phyloP scores from a whole-genome alignment of 208 protist genomes.

The Wallacemonas sp. region DNA sequence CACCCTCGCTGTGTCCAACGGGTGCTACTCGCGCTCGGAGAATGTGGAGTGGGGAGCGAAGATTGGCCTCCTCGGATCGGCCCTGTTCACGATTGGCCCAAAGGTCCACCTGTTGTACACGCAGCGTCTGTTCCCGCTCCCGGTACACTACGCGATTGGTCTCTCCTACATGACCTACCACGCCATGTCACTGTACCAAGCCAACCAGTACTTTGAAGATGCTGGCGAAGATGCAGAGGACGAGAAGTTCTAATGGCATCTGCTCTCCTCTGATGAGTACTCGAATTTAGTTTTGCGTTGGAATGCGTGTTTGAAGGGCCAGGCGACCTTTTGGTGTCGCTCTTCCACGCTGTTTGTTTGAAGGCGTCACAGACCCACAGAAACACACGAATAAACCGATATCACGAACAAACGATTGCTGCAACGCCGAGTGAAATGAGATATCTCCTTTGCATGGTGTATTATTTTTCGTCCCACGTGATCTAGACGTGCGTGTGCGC shows the following conservation, averaged over 20 bases:
- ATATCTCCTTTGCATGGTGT: too few relatives aligned
- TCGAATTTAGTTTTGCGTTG: too few relatives aligned
- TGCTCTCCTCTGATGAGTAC: too few relatives aligned
- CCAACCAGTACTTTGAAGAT: slow-evolving; percentile 64
- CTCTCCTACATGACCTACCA: slow-evolving; percentile 70
- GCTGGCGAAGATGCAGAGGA: slow-evolving; percentile 66
- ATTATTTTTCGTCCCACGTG: too few relatives aligned
- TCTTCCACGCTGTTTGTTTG: too few relatives aligned
- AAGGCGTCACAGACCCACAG: too few relatives aligned
- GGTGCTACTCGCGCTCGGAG: slow-evolving; percentile 32
- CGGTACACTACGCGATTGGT: slow-evolving; percentile 69
- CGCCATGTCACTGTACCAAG: slow-evolving; percentile 40
- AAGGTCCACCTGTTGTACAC: slow-evolving; percentile 64
- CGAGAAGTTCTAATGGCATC: slow-evolving; percentile 28
- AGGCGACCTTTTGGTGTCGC: too few relatives aligned
- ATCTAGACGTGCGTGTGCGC: too few relatives aligned
- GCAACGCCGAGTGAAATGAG: too few relatives aligned
- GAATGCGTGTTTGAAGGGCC: too few relatives aligned
- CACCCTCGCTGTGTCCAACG: slow-evolving; percentile 57
- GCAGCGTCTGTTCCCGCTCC: slow-evolving; percentile 57
- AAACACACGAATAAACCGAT: too few relatives aligned
- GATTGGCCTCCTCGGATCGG: slow-evolving; percentile 46
- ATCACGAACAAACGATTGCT: too few relatives aligned
- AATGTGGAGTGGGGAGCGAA: slow-evolving; percentile 54
- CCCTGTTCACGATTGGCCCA: slow-evolving; percentile 55